Evolutionary conservation across 2,329 filamentous ascomycete species (phyloP), one percentile per base, ranked within the genome.

Genomic region (Bipolaris sorokiniana): DNA sequence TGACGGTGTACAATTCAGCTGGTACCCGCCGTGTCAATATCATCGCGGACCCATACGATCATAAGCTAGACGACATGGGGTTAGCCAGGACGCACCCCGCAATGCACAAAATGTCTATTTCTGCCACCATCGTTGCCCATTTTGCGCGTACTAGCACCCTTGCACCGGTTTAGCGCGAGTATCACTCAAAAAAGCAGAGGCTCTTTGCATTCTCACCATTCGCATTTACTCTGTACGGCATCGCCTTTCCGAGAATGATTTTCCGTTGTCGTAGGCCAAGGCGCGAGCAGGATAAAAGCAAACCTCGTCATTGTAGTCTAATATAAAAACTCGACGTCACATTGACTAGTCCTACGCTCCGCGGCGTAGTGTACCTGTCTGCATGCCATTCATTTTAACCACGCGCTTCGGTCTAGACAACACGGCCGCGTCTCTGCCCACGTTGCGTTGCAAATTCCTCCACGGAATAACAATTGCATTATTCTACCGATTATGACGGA

Each of bases 251-350:
- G 16, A 13, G 5, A 23, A 23, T 23, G 31, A 36, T 41, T 28
- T 46, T 34, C 15, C 9, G 5, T 44, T 48, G 22, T 38, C 31
- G 44, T 44, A 48, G 10, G 48, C 26, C 49, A 48, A 45, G 45
- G 26, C 44, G 22, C 33, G 23, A 56, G 16, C 37, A 56, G 16
- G 44, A 46, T 20, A 44, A 37, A 2, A 20, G 38, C 36, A 52
- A 37, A 31, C 16, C n/a, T 18, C 47, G 47, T 23, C 20, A 36
- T 26, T 7, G 36, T 18, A 15, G 38, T 54, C 28, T 42, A 56
- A 37, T 22, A 54, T 48, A 13, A 51, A 51, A 46, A 20, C 40
- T 54, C 28, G 49, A 66, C 64, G 64, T 66, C 64, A 66, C 62
- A 44, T 33, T 66, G 53, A 66, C 54, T 51, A n/a, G 54, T 54